A percentile compares a stretch with the other conserved stretches of the same genome.
Evolutionary conservation across 192 early-diverging fungal species (phyloP).

Genomic region (Coemansia sp.): DNA sequence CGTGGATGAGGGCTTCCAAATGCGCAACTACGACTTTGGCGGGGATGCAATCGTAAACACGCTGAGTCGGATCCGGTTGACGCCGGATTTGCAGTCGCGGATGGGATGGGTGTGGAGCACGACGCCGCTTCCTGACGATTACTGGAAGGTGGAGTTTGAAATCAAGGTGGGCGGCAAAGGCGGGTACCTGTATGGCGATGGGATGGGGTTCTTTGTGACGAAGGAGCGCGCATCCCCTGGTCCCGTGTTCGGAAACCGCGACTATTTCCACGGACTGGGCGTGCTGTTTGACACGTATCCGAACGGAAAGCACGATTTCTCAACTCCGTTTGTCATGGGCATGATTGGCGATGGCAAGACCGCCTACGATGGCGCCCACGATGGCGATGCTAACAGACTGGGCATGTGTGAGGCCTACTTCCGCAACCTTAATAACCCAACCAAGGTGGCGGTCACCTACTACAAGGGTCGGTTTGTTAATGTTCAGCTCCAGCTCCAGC

Average conservation of each 20-base stretch:
- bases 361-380: conserved; percentile 80
- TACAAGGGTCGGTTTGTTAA: conserved; percentile 60
- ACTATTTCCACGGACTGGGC: conserved; percentile 89
- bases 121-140: conserved; percentile 32
- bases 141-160: conserved; percentile 86
- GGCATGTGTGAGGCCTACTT: conserved; percentile 80
- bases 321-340: conserved; percentile 88
- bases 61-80: conserved; percentile 82
- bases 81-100: conserved; percentile 76
- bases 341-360: conserved; percentile 94
- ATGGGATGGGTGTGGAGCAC: conserved; percentile 80
- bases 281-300: conserved; percentile 97
- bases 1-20: conserved; percentile 72
- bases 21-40: conserved; percentile 95
- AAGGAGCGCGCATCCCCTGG: conserved; percentile 68
- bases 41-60: conserved; percentile 90
- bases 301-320: conserved; percentile 67
- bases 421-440: conserved; percentile 63
- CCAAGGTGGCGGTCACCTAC: conserved; percentile 74
- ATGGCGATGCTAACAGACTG: conserved; percentile 71
- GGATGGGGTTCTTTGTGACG: conserved; percentile 95
- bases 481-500: conserved; percentile 58
- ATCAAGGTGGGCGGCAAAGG: conserved; percentile 82
- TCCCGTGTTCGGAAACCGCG: conserved; percentile 86
- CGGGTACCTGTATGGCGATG: conserved; percentile 85